These are phyloP conservation scores for Tolypocladium ovalisporum DNA, from an alignment of 2,329 filamentous ascomycete species.

Conservation along the genomic window DNA sequence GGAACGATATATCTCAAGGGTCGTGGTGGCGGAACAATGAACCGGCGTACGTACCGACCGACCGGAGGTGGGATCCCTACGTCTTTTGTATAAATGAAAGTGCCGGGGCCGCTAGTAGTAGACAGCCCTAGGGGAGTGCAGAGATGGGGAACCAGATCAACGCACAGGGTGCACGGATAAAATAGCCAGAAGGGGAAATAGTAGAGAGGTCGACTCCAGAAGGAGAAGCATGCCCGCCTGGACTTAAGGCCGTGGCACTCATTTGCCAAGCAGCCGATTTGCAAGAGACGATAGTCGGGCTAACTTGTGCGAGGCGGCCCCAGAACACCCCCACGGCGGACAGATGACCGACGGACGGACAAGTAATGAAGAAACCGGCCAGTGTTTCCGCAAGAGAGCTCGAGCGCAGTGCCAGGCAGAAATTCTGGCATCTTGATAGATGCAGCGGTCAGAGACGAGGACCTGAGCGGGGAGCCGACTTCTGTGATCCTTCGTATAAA, in stretches of 20 bases:
- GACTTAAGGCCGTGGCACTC: slow-evolving; percentile 1
- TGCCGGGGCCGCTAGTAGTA: slow-evolving; percentile 14
- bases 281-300: background rate
- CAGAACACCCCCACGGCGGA: background rate
- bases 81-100: slow-evolving; percentile 19
- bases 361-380: background rate
- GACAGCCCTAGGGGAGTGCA: slow-evolving; percentile 5
- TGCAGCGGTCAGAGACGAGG: background rate
- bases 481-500: background rate
- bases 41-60: background rate
- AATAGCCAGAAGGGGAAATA: slow-evolving; percentile 27
- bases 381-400: background rate
- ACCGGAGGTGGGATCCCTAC: slow-evolving; percentile 5
- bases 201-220: slow-evolving; percentile 19
- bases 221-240: slow-evolving; percentile 4
- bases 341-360: background rate
- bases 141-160: slow-evolving; percentile 13
- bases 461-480: background rate
- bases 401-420: background rate
- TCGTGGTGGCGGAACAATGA: background rate
- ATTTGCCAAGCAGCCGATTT: background rate
- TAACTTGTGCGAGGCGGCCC: background rate
- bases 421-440: background rate
- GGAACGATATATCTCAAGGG: background rate
- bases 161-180: slow-evolving; percentile 23